Percentiles rank a stretch among this genome's conserved stretches.
Evolutionary conservation across 352 stramenopile genomes (phyloP).

Genomic region (Phytopythium vexans): DNA sequence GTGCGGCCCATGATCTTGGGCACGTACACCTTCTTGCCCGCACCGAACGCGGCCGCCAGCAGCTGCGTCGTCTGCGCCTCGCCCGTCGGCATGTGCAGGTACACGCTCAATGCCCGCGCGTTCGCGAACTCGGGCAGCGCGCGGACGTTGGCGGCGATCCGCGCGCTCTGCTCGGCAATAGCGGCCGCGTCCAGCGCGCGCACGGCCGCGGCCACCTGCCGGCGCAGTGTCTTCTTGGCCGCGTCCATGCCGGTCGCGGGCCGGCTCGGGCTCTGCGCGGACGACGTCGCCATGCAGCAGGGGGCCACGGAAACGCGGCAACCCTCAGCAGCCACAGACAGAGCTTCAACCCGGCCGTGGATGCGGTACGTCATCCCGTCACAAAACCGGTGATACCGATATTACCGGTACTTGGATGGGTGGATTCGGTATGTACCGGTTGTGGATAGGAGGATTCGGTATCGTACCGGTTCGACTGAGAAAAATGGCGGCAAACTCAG

Average conservation of each 20-base stretch:
- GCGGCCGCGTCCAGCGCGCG: constrained; percentile 31
- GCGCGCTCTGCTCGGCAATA: constrained; percentile 50
- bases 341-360: no score
- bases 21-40: constrained; percentile 79
- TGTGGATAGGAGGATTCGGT: no score
- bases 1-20: constrained; percentile 77
- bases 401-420: no score
- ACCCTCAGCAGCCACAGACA: no score
- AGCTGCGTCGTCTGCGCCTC: constrained; percentile 63
- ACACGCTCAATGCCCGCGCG: constrained; percentile 60
- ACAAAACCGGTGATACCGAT: no score
- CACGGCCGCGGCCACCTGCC: constrained; percentile 42
- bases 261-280: no score
- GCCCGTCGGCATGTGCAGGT: constrained; percentile 79
- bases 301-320: no score
- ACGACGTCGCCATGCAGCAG: no score
- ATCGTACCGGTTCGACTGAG: no score
- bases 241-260: constrained; percentile 25
- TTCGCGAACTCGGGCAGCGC: constrained; percentile 48
- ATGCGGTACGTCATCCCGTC: no score
- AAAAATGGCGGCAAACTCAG: no score
- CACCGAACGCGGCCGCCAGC: constrained; percentile 50
- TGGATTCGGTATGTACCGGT: no score
- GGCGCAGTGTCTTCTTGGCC: constrained; percentile 63
- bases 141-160: constrained; percentile 41